phyloP scores from a whole-genome alignment of 2,329 filamentous ascomycete genomes.

The Amesomyces nigricolor region DNA sequence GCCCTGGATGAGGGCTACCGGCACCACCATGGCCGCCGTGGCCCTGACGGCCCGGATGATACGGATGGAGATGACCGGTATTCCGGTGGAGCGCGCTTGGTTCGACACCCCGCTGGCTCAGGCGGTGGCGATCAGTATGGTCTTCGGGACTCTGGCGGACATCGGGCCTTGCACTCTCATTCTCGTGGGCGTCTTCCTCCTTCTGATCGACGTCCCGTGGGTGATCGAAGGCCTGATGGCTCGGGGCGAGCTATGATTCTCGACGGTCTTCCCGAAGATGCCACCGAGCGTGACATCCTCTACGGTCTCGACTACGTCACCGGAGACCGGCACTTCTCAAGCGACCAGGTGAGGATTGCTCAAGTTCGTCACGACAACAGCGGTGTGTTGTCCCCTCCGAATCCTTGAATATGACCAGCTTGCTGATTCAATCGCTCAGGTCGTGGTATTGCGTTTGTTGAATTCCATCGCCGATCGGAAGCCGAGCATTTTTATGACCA shows the following conservation, averaged over 20 bases:
- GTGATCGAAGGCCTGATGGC: slow-evolving; percentile 3
- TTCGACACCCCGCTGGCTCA: neutral
- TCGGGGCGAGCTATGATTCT: slow-evolving; percentile 18
- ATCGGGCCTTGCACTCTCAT: neutral
- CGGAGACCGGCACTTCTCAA: slow-evolving; percentile 23
- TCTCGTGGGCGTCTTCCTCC: neutral
- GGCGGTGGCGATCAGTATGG: neutral
- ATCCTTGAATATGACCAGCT: no score
- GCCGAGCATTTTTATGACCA: slow-evolving; percentile 37
- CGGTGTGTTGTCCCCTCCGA: slow-evolving; percentile 10
- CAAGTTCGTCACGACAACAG: slow-evolving; percentile 20
- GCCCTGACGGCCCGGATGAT: neutral
- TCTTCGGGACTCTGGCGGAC: slow-evolving; percentile 7
- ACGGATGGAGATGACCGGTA: neutral
- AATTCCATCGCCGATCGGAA: slow-evolving; percentile 37
- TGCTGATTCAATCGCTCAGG: slow-evolving; percentile 17
- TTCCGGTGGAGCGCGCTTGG: neutral
- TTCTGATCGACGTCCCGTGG: neutral
- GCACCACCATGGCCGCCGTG: neutral
- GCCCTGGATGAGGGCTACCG: neutral
- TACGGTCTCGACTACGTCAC: slow-evolving; percentile 26
- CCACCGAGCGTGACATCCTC: slow-evolving; percentile 26
- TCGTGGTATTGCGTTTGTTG: slow-evolving; percentile 36
- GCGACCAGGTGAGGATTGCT: slow-evolving; percentile 22
- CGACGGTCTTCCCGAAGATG: slow-evolving; percentile 23